These are phyloP conservation scores for Balamuthia mandrillaris DNA, from an alignment of 208 protist species.

Conservation along the genomic window DNA sequence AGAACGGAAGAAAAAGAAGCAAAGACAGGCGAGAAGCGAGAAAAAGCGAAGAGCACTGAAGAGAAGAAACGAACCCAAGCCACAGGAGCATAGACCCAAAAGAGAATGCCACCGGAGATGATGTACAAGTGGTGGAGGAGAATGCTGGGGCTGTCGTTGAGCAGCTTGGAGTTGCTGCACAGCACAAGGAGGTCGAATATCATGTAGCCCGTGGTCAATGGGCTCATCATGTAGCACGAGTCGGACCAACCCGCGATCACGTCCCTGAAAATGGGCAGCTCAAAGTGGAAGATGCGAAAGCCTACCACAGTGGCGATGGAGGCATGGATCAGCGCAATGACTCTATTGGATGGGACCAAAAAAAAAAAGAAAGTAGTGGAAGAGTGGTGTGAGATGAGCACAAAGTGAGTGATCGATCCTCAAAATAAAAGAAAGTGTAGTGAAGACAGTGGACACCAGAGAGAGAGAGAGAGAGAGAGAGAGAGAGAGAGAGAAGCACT, in stretches of 20 bases:
- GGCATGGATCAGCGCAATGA: neutral
- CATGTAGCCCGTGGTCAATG: constrained; percentile 2
- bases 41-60: too few relatives aligned
- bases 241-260: neutral
- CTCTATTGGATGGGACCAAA: too few relatives aligned
- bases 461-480: too few relatives aligned
- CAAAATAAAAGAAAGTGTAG: too few relatives aligned
- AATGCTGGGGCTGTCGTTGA: neutral
- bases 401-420: too few relatives aligned
- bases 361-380: too few relatives aligned
- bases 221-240: constrained; percentile 3
- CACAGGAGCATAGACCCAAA: neutral
- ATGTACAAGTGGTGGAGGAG: neutral
- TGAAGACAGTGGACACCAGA: too few relatives aligned
- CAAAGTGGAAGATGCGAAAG: neutral
- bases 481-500: too few relatives aligned
- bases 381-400: too few relatives aligned
- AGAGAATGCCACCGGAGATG: neutral
- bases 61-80: too few relatives aligned
- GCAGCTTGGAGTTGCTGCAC: neutral
- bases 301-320: neutral
- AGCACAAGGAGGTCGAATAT: neutral
- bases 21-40: too few relatives aligned
- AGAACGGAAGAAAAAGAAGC: neutral
- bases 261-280: neutral